Evolutionary conservation across 73 alveolate genomes (phyloP).

Genomic region (Effrenium voratum): DNA sequence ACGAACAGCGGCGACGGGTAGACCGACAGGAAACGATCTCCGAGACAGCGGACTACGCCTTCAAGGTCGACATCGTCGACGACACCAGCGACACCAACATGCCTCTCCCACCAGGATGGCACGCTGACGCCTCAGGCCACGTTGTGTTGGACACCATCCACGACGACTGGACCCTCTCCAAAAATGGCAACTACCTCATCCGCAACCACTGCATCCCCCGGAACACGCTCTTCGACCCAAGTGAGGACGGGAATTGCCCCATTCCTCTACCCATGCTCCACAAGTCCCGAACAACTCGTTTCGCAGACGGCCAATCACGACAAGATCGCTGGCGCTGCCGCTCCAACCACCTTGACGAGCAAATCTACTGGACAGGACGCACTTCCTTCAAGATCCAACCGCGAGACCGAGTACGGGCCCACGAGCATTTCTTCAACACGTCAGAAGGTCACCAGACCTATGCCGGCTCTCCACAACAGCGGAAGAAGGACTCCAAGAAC

Average conservation of each 20-base stretch:
- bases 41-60: too few species aligned
- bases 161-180: not conserved
- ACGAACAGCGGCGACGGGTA: not conserved
- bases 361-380: not conserved
- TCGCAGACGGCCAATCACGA: not conserved
- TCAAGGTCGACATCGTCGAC: too few species aligned
- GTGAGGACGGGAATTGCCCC: not conserved
- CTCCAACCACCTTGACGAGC: not conserved
- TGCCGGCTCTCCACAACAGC: not conserved
- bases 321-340: not conserved
- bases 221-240: not conserved
- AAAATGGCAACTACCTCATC: not conserved
- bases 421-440: not conserved
- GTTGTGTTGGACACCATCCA: not conserved
- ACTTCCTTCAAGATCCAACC: not conserved
- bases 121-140: not conserved
- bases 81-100: too few species aligned
- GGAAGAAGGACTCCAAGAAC: not conserved
- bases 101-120: not conserved
- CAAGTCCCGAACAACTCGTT: not conserved
- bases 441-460: not conserved
- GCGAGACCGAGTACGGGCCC: not conserved
- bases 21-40: not conserved
- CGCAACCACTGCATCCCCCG: not conserved
- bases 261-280: not conserved